phyloP scores from a whole-genome alignment of 2,329 filamentous ascomycete species.

The Sporothrix protearum region DNA sequence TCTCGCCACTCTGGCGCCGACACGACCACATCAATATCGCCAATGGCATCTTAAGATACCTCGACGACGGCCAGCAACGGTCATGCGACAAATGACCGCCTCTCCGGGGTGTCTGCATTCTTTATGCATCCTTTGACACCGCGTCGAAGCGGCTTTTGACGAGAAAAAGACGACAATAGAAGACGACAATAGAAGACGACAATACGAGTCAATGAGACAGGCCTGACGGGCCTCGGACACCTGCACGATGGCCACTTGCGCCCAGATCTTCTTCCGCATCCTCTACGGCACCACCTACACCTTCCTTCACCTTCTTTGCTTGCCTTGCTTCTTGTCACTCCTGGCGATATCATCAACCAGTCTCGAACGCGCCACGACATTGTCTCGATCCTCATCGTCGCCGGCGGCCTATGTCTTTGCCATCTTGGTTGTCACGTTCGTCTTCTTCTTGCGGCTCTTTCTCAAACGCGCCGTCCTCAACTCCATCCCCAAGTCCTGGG shows the following conservation, averaged over 20 bases:
- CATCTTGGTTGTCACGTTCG: constrained; percentile 63
- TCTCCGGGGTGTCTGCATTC: constrained; percentile 9
- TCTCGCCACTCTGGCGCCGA: neutral
- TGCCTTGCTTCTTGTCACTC: constrained; percentile 72
- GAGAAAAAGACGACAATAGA: neutral
- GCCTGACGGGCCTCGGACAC: neutral
- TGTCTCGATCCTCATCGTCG: constrained; percentile 80
- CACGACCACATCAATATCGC: constrained; percentile 1
- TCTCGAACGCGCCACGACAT: constrained; percentile 62
- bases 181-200: neutral
- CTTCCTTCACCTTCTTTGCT: constrained; percentile 70
- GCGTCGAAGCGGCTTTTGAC: neutral
- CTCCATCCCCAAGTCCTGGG: constrained; percentile 80
- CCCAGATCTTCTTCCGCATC: constrained; percentile 65
- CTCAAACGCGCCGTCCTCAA: constrained; percentile 75
- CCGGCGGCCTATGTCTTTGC: constrained; percentile 72
- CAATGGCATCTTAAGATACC: neutral
- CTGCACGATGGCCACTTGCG: constrained; percentile 40
- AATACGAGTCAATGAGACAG: neutral
- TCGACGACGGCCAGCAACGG: too few species aligned
- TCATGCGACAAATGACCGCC: constrained; percentile 15
- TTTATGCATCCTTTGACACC: constrained; percentile 9
- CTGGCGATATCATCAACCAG: constrained; percentile 76
- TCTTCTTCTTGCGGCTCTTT: constrained; percentile 82
- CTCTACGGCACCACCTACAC: constrained; percentile 78